These are phyloP conservation scores for Aspergillus spinulosporus DNA, from an alignment of 2,329 filamentous ascomycete species.

Conservation along the genomic window DNA sequence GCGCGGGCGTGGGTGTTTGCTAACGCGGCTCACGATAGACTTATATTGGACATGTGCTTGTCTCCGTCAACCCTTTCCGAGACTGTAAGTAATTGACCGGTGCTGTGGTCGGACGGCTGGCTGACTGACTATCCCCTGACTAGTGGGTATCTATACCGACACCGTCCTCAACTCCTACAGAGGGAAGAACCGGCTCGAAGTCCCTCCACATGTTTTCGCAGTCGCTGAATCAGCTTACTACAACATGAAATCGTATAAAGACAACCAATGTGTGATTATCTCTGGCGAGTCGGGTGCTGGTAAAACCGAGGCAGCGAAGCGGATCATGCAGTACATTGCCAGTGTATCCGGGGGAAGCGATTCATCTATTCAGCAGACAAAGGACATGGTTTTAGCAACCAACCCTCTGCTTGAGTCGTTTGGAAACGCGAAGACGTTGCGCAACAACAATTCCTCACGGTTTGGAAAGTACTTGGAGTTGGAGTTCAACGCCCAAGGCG, in stretches of 20 bases:
- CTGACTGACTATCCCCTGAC: slow-evolving; percentile 38
- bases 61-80: slow-evolving; percentile 97
- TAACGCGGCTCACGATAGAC: slow-evolving; percentile 55
- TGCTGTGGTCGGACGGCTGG: not conserved
- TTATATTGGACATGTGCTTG: slow-evolving; percentile 98
- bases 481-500: slow-evolving; percentile 87
- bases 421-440: slow-evolving; percentile 94
- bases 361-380: slow-evolving; percentile 90
- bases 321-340: slow-evolving; percentile 99
- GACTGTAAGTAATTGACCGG: slow-evolving; percentile 60
- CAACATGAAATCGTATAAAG: slow-evolving; percentile 99
- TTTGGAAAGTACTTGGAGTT: slow-evolving; percentile 99
- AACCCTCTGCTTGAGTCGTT: slow-evolving; percentile 97
- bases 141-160: slow-evolving; percentile 95
- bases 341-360: slow-evolving; percentile 85
- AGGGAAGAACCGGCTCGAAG: slow-evolving; percentile 93
- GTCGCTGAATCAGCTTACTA: slow-evolving; percentile 97
- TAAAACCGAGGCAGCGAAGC: slow-evolving; percentile 97
- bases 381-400: slow-evolving; percentile 98
- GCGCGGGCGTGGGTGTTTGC: slow-evolving; percentile 15
- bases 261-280: slow-evolving; percentile 99
- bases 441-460: slow-evolving; percentile 98
- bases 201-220: slow-evolving; percentile 92
- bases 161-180: slow-evolving; percentile 88
- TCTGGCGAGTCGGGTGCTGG: slow-evolving; percentile 97